These are phyloP conservation scores for Fusarium mangiferae DNA, from an alignment of 2,329 filamentous ascomycete genomes.

Conservation along the genomic window DNA sequence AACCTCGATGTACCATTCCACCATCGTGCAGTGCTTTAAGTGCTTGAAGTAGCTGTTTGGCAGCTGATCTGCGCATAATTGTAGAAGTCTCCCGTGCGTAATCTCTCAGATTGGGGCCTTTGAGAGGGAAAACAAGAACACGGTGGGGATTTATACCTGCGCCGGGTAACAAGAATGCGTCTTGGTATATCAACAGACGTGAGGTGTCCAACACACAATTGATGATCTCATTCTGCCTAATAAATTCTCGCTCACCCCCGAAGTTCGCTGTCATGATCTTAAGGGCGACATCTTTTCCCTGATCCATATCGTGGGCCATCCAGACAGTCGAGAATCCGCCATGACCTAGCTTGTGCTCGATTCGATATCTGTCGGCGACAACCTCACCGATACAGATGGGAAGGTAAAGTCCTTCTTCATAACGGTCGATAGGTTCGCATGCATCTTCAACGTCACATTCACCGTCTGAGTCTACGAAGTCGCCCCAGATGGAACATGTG, in stretches of 20 bases:
- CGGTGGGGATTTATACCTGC: not conserved
- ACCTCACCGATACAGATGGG: not conserved
- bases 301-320: not conserved
- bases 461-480: not conserved
- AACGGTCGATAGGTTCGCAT: not conserved
- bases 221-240: not conserved
- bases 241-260: not conserved
- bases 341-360: not conserved
- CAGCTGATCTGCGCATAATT: not conserved
- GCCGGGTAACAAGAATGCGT: not conserved
- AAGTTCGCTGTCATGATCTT: not conserved
- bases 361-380: not conserved
- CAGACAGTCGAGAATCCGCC: not conserved
- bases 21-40: not conserved
- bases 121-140: not conserved
- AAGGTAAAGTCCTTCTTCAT: not conserved
- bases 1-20: not conserved
- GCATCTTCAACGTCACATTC: not conserved
- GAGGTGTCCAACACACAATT: not conserved
- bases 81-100: not conserved
- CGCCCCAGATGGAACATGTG: not conserved
- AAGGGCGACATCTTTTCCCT: not conserved
- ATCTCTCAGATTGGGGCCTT: not conserved
- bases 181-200: accelerated
- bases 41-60: not conserved